phyloP scores from a whole-genome alignment of 2,329 filamentous ascomycete genomes.

The Xenosphaeropsis pyriputrescens region DNA sequence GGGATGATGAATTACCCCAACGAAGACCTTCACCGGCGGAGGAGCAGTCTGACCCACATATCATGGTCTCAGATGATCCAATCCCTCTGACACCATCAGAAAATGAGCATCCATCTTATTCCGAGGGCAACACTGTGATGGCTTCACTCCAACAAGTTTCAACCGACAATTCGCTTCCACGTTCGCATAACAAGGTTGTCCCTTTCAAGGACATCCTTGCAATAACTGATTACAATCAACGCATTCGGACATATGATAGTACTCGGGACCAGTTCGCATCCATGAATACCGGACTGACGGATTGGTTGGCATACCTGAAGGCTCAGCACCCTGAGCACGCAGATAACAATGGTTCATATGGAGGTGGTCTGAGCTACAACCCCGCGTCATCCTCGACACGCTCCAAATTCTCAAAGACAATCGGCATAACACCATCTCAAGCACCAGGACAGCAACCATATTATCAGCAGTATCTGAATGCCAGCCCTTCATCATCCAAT shows the following conservation, averaged over 20 bases:
- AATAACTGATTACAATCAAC: constrained; percentile 47
- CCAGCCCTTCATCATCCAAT: constrained; percentile 20
- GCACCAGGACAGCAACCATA: constrained; percentile 28
- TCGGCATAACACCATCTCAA: not conserved
- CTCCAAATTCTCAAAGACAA: constrained; percentile 10
- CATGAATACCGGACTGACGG: constrained; percentile 60
- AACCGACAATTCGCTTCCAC: no score
- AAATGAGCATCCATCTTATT: constrained; percentile 22
- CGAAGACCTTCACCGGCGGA: constrained; percentile 25
- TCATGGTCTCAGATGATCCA: no score
- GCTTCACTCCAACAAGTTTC: not conserved
- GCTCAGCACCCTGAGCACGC: constrained; percentile 32
- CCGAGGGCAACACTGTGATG: constrained; percentile 3
- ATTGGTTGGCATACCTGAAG: constrained; percentile 35
- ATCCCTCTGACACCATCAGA: constrained; percentile 22
- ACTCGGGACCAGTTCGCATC: constrained; percentile 55
- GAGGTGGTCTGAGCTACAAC: not conserved
- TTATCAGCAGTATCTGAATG: constrained; percentile 40
- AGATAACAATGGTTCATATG: constrained; percentile 15
- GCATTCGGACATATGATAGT: constrained; percentile 60
- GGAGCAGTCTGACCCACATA: constrained; percentile 25
- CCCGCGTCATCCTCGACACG: no score
- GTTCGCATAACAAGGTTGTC: not conserved
- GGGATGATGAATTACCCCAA: not conserved
- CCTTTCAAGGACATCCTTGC: constrained; percentile 64